Evolutionary conservation across 352 stramenopile genomes (phyloP), one percentile per base, ranked within the genome.

Genomic region (Phytopythium litorale): DNA sequence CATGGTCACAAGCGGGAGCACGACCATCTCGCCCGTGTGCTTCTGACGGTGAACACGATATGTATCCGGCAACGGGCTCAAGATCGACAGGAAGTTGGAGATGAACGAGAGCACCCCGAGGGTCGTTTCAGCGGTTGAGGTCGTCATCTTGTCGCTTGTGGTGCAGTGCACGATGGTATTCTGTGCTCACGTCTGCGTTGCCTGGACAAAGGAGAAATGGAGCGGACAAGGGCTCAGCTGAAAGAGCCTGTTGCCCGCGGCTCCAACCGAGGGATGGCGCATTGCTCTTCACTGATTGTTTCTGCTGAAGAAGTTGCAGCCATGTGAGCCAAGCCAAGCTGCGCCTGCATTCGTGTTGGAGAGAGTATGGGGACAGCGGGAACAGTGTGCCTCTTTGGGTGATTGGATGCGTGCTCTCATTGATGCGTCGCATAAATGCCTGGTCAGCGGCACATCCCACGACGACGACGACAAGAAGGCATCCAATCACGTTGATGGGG

Each of bases 1-100:
- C 64, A 81, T 79, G 63, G 76, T 60, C 54, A 74, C 64, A 8
- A 79, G 66, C 49, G 73, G 73, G 6, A 77, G 63, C 60, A 81
- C 45, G n/a, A 66, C 63, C 70, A 79, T 65, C 30, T 75, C 65
- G 23, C 70, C 66, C 8, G 45, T 67, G 18, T 48, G 54, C 37
- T 62, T 67, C 40, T 28, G 56, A 3, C 64, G 54, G 48, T 70
- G 35, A 35, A 79, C 60, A 3, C 56, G 62, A 28, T 71, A 64
- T 42, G 76, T 68, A 42, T 71, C 65, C n/a, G 72, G 65, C 8
- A 60, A 55, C n/a, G 68, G 65, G 52, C 68, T 76, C 57, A 76
- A 40, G 58, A 76, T 75, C 67, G 67, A 54, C 2, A 70, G 45
- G 18, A 73, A 64, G 33, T 70, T 58, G 35, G 51, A 57, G 23